Evolutionary conservation across 148 eudicot genomes (phyloP), one percentile per base, ranked within the genome.

Genomic region (Camellia sinensis): DNA sequence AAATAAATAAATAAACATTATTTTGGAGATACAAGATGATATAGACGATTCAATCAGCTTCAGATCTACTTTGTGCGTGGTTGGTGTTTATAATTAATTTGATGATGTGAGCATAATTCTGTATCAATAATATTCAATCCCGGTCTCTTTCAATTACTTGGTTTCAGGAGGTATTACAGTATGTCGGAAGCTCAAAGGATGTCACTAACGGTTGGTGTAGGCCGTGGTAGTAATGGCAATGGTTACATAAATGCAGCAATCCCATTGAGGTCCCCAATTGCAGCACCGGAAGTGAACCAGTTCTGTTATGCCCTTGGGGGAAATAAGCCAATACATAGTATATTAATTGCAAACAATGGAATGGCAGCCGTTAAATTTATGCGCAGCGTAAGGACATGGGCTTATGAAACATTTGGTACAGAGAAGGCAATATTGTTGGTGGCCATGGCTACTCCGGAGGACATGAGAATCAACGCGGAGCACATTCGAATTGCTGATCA

Each of bases 381-480:
- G 62, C 88, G 99, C 73, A 97, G 98, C 81, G 82, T 97, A 61
- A 87, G 99, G 78, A 89, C 94, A 37, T 97, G 99, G 98, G 92
- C 98, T 76, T 97, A 97, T 67, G 98, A 94, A 79, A 91, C 99
- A 29, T 97, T 97, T 83, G 99, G 99, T 69, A 84, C 95, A 7
- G 99, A 97, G 82, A 97, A 97, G 87, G 99, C 98, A 60, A 94
- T 97, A 73, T 85, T 90, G 82, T 80, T 97, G 87, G 99, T 97
- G 80, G 99, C 98, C 76, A 97, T 97, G 99, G 99, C 99, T 69
- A 97, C 99, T 74, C 95, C 99, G 0, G 99, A 97, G 87, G 99
- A 97, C 82, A 97, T 97, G 99, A 92, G 96, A 81, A 97, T 94
- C 75, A 97, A 97, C 83, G 98, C 99, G 3, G 99, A 97, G 78